A percentile compares a stretch with the other conserved stretches of the same genome.
Evolutionary conservation across 441 rosid species (phyloP).

Genomic region (Flueggea neowawraea): DNA sequence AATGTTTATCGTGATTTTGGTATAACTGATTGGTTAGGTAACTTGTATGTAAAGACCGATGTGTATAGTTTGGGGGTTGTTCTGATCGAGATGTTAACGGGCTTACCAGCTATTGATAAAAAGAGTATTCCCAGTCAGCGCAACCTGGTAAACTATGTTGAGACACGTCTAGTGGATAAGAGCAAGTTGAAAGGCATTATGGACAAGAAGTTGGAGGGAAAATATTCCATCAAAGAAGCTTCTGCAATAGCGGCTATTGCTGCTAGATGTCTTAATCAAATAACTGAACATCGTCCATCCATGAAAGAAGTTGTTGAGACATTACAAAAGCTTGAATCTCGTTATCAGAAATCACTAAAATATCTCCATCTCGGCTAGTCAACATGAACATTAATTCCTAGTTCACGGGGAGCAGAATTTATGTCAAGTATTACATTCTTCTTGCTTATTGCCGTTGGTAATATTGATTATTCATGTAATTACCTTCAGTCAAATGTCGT

Average conservation of each 20-base stretch:
- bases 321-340: neutral
- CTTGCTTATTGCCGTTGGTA: too few relatives aligned
- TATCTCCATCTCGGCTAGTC: too few relatives aligned
- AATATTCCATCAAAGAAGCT: neutral
- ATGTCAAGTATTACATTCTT: too few relatives aligned
- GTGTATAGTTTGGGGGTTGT: constrained; percentile 5
- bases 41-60: constrained; percentile 6
- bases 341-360: neutral
- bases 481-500: too few relatives aligned
- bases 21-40: neutral
- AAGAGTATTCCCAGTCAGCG: neutral
- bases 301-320: constrained; percentile 4
- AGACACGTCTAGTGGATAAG: neutral
- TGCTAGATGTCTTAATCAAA: neutral
- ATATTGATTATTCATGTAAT: too few relatives aligned
- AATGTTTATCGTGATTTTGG: neutral
- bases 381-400: too few relatives aligned
- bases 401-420: too few relatives aligned
- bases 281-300: neutral
- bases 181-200: constrained; percentile 1
- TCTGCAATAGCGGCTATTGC: neutral
- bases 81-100: constrained; percentile 1
- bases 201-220: constrained; percentile 1
- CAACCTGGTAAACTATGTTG: neutral
- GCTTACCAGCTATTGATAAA: neutral